These are phyloP conservation scores for Didymosphaeria variabile DNA, from an alignment of 2,329 filamentous ascomycete genomes.

Conservation along the genomic window DNA sequence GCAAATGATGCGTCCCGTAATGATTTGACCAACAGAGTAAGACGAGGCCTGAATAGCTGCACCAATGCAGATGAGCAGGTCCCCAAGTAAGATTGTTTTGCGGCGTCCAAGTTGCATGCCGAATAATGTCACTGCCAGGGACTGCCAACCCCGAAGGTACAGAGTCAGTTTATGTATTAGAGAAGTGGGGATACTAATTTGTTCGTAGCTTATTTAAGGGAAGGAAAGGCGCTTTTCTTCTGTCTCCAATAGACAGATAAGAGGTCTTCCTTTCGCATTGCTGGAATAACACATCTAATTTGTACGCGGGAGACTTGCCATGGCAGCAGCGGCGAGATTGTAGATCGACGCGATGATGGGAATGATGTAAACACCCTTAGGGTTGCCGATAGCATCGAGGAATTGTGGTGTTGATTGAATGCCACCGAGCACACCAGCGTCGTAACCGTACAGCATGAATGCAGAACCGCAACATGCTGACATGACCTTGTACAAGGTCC, in stretches of 20 bases:
- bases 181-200: no score
- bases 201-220: no score
- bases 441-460: constrained; percentile 46
- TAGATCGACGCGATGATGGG: constrained; percentile 24
- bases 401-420: constrained; percentile 18
- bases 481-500: constrained; percentile 1
- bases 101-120: constrained; percentile 57
- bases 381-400: constrained; percentile 17
- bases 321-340: constrained; percentile 43
- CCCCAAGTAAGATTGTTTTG: constrained; percentile 57
- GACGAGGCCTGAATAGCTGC: constrained; percentile 56
- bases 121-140: constrained; percentile 55
- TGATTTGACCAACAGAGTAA: constrained; percentile 56
- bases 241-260: no score
- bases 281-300: constrained; percentile 29
- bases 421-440: constrained; percentile 21
- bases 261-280: no score
- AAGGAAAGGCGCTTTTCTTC: no score
- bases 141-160: not conserved
- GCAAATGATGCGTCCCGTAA: constrained; percentile 56
- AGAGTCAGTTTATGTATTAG: no score
- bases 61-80: constrained; percentile 56
- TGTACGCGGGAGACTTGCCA: constrained; percentile 26
- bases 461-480: constrained; percentile 2
- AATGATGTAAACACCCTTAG: constrained; percentile 20